phyloP scores from a whole-genome alignment of 2,329 filamentous ascomycete genomes.

The Calonectria pauciramosa region DNA sequence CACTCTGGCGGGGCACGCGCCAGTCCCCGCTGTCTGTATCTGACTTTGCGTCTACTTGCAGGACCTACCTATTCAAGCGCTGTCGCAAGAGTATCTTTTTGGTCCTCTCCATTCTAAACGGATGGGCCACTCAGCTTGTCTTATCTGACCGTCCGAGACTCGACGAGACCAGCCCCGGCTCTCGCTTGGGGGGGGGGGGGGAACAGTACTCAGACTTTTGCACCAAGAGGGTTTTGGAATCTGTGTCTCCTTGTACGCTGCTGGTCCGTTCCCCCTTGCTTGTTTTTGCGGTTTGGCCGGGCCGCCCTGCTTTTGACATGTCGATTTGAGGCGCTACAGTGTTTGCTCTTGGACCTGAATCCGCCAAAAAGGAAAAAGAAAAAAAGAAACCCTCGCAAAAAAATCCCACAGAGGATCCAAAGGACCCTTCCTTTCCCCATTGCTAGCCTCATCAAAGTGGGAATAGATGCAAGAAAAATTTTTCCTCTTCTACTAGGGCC shows the following conservation, averaged over 20 bases:
- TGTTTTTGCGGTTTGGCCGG: constrained; percentile 14
- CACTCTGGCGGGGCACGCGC: neutral
- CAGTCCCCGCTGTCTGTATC: neutral
- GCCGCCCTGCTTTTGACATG: constrained; percentile 26
- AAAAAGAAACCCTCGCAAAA: neutral
- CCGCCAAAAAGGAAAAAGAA: neutral
- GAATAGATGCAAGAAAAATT: constrained; percentile 1
- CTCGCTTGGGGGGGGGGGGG: constrained; percentile 6
- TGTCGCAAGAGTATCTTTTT: constrained; percentile 12
- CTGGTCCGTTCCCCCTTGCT: neutral
- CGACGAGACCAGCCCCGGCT: constrained; percentile 6
- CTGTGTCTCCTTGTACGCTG: neutral
- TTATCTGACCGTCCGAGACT: constrained; percentile 16
- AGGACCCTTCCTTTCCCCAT: neutral
- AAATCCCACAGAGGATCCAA: neutral
- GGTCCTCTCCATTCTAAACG: constrained; percentile 7
- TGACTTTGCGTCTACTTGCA: neutral
- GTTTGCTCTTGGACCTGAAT: neutral
- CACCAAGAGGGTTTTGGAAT: neutral
- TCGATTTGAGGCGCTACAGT: constrained; percentile 11
- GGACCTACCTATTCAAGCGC: constrained; percentile 12
- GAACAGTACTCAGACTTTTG: neutral
- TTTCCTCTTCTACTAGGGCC: neutral
- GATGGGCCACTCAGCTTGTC: neutral
- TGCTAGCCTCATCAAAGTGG: neutral